A percentile compares a stretch with the other conserved stretches of the same genome.
phyloP scores from a whole-genome alignment of 768 basidiomycete genomes.

The Xanthoconium purpureum region DNA sequence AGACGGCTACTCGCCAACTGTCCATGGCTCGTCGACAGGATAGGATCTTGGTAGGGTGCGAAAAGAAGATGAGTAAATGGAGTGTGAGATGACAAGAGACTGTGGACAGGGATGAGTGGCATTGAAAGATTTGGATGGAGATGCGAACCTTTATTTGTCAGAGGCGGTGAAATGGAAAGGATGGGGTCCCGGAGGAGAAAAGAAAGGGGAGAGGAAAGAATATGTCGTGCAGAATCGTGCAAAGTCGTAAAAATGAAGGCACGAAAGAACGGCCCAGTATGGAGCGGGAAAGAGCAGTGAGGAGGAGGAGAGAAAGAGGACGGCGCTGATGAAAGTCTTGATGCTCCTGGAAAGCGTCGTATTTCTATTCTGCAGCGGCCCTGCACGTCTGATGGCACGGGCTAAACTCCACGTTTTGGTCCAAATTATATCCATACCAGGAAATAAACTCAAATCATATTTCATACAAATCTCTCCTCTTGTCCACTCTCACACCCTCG shows the following conservation, averaged over 20 bases:
- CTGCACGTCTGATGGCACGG: slow-evolving; percentile 21
- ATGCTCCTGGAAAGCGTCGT: slow-evolving; percentile 31
- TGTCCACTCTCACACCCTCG: neutral
- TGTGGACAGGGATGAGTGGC: slow-evolving; percentile 17
- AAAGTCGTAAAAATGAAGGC: slow-evolving; percentile 57
- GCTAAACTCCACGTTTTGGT: slow-evolving; percentile 16
- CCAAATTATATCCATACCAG: slow-evolving; percentile 8
- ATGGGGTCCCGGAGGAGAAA: slow-evolving; percentile 29
- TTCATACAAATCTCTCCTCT: neutral
- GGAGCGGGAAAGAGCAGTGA: slow-evolving; percentile 25
- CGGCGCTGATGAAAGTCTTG: slow-evolving; percentile 34
- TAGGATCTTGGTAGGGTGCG: slow-evolving; percentile 16
- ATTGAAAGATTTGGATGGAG: slow-evolving; percentile 20
- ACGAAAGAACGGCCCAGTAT: slow-evolving; percentile 23
- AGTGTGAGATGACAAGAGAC: slow-evolving; percentile 13
- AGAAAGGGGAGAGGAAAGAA: slow-evolving; percentile 40
- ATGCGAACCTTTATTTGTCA: slow-evolving; percentile 30
- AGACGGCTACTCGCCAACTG: slow-evolving; percentile 92
- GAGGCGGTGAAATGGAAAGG: slow-evolving; percentile 29
- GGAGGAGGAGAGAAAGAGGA: slow-evolving; percentile 28
- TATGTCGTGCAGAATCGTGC: slow-evolving; percentile 68
- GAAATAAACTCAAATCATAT: neutral
- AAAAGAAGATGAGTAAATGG: slow-evolving; percentile 22
- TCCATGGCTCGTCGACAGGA: slow-evolving; percentile 59
- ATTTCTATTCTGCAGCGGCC: slow-evolving; percentile 33